A percentile compares a stretch with the other conserved stretches of the same genome.
Conservation (phyloP, 129 eudicot species). For the Centella asiatica region DNA sequence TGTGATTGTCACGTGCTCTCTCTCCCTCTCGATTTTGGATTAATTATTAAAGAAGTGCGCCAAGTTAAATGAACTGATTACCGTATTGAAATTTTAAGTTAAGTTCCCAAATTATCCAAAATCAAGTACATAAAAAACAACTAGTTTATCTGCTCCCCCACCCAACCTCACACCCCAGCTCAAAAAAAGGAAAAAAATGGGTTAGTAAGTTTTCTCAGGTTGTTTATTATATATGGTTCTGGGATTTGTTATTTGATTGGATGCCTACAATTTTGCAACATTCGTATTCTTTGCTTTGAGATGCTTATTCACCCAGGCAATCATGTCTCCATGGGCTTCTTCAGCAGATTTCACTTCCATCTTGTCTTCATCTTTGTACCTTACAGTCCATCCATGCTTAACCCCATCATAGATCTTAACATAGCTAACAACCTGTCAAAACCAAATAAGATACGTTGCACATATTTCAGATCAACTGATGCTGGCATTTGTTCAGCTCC, state of each 20-base stretch:
- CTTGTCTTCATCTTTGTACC: slow-evolving; percentile 31
- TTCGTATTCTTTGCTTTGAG: slow-evolving; percentile 17
- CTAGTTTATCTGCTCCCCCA: too few species aligned
- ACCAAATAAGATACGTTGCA: neutral
- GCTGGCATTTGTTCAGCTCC: neutral
- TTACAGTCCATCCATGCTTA: slow-evolving; percentile 37
- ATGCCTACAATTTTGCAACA: slow-evolving; percentile 3
- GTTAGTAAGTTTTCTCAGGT: too few species aligned
- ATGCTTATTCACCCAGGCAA: slow-evolving; percentile 25
- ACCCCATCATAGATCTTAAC: slow-evolving; percentile 30
- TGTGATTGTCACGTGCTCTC: neutral
- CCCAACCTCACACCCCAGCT: too few species aligned
- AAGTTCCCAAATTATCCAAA: too few species aligned
- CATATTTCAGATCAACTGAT: neutral
- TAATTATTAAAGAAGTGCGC: too few species aligned
- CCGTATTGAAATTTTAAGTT: too few species aligned
- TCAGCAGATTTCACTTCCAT: slow-evolving; percentile 32
- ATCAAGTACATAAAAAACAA: too few species aligned
- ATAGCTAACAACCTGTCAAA: slow-evolving; percentile 20
- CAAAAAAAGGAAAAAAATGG: too few species aligned
- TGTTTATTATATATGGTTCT: too few species aligned
- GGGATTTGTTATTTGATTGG: neutral
- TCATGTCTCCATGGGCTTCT: slow-evolving; percentile 37
- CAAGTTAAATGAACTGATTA: too few species aligned
- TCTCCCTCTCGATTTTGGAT: too few species aligned